phyloP scores from a whole-genome alignment of 495 filamentous ascomycete genomes.

The Usnea hakonensis region DNA sequence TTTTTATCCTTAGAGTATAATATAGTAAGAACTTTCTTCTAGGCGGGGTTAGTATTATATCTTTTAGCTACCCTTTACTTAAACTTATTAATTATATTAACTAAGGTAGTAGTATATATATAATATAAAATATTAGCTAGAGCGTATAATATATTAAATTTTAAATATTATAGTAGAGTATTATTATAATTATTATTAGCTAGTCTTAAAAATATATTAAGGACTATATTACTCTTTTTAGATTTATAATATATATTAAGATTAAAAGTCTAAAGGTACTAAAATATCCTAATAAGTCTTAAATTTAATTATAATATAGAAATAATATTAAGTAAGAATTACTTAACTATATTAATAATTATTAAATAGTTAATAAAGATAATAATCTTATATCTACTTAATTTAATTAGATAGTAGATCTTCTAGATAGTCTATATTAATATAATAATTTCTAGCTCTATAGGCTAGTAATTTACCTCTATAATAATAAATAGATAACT shows the following conservation, averaged over 20 bases:
- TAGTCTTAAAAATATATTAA: not conserved
- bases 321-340: not conserved
- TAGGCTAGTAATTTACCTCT: constrained; percentile 11
- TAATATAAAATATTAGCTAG: too few relatives aligned
- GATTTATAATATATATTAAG: too few relatives aligned
- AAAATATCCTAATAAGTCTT: not conserved
- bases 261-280: too few relatives aligned
- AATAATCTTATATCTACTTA: not conserved
- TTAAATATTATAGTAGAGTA: not conserved
- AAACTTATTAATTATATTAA: too few relatives aligned
- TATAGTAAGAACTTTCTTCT: too few relatives aligned
- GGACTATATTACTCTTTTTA: not conserved
- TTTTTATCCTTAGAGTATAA: too few relatives aligned
- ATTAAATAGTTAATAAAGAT: constrained; percentile 10
- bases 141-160: not conserved
- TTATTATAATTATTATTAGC: not conserved
- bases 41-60: too few relatives aligned
- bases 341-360: not conserved
- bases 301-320: constrained; percentile 7
- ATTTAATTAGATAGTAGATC: constrained; percentile 8
- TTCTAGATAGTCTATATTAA: constrained; percentile 14
- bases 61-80: too few relatives aligned
- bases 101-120: too few relatives aligned
- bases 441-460: constrained; percentile 1
- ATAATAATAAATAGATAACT: not conserved